A percentile compares a stretch with the other conserved stretches of the same genome.
Conservation (phyloP, 306 rosid genomes). For the Oxytropis ochrocephala region DNA sequence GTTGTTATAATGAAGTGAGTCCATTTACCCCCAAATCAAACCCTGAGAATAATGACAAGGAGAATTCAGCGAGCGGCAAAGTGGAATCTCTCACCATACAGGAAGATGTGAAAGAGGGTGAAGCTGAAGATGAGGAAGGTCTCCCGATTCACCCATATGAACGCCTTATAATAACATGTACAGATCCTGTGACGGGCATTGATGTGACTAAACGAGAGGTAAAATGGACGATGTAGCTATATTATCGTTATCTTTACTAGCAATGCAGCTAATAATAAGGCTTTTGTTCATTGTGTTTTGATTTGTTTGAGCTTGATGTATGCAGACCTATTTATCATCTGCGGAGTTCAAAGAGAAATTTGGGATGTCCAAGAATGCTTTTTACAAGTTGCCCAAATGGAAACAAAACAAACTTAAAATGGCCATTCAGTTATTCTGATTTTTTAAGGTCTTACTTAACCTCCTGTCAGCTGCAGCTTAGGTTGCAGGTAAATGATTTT, state of each 20-base stretch:
- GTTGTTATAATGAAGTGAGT: slow-evolving; percentile 40
- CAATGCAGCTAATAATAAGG: not conserved
- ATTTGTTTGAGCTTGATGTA: slow-evolving; percentile 24
- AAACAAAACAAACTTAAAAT: slow-evolving; percentile 96
- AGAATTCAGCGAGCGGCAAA: slow-evolving; percentile 43
- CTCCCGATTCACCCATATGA: slow-evolving; percentile 70
- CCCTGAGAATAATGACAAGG: slow-evolving; percentile 39
- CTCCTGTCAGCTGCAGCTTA: slow-evolving; percentile 37
- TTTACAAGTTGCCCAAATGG: slow-evolving; percentile 90
- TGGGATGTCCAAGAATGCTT: slow-evolving; percentile 67
- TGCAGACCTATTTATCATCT: slow-evolving; percentile 78
- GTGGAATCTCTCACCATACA: slow-evolving; percentile 69
- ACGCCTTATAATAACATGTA: slow-evolving; percentile 50
- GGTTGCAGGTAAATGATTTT: slow-evolving; percentile 47
- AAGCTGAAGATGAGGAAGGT: slow-evolving; percentile 75
- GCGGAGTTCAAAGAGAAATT: slow-evolving; percentile 80
- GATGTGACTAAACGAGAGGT: slow-evolving; percentile 99
- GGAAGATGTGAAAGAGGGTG: slow-evolving; percentile 88
- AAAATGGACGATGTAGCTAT: slow-evolving; percentile 8
- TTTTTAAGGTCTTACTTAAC: not conserved
- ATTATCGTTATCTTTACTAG: not conserved
- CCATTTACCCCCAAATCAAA: slow-evolving; percentile 41
- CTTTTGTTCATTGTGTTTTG: slow-evolving; percentile 24
- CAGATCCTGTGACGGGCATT: slow-evolving; percentile 62
- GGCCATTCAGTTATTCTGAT: slow-evolving; percentile 81